Conservation (phyloP, 23 red algal species). For the Chondrus crispus region DNA sequence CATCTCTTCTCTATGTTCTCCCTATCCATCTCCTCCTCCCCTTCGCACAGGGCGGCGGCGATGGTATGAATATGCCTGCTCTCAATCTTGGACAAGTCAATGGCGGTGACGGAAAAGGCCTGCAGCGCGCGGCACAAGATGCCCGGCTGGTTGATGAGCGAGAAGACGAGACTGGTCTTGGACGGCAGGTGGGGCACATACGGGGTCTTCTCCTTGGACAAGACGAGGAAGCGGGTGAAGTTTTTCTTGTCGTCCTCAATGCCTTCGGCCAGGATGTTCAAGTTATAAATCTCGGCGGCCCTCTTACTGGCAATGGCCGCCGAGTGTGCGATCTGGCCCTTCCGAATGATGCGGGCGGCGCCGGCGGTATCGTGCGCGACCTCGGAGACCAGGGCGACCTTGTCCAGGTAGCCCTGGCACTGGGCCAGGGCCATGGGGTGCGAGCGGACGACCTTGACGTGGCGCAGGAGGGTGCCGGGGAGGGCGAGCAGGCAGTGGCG, state of each 20-base stretch:
- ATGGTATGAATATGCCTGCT: slow-evolving; percentile 76
- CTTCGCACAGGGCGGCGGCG: background rate
- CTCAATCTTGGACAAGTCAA: slow-evolving; percentile 95
- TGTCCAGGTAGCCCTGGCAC: slow-evolving; percentile 77
- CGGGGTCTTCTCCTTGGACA: slow-evolving; percentile 9
- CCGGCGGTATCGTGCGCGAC: slow-evolving; percentile 91
- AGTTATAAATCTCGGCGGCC: slow-evolving; percentile 85
- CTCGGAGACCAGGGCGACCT: slow-evolving; percentile 33
- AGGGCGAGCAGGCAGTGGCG: slow-evolving; percentile 83
- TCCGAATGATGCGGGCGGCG: slow-evolving; percentile 56
- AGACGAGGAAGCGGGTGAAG: slow-evolving; percentile 94
- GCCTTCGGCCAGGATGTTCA: slow-evolving; percentile 77
- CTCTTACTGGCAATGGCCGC: slow-evolving; percentile 79
- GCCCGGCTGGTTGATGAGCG: slow-evolving; percentile 83
- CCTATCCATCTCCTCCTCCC: background rate
- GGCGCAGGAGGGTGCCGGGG: slow-evolving; percentile 34
- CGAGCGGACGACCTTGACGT: slow-evolving; percentile 65
- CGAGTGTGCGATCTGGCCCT: slow-evolving; percentile 13
- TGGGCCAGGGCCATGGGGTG: slow-evolving; percentile 94
- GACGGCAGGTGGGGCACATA: slow-evolving; percentile 11
- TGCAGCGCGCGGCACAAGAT: slow-evolving; percentile 75
- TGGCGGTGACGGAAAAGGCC: slow-evolving; percentile 74
- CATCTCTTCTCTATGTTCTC: slow-evolving; percentile 54
- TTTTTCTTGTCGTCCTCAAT: slow-evolving; percentile 88
- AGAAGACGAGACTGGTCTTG: slow-evolving; percentile 91